Evolutionary conservation across 805 yeast genomes (phyloP).

Genomic region (Teunomyces panamensis): DNA sequence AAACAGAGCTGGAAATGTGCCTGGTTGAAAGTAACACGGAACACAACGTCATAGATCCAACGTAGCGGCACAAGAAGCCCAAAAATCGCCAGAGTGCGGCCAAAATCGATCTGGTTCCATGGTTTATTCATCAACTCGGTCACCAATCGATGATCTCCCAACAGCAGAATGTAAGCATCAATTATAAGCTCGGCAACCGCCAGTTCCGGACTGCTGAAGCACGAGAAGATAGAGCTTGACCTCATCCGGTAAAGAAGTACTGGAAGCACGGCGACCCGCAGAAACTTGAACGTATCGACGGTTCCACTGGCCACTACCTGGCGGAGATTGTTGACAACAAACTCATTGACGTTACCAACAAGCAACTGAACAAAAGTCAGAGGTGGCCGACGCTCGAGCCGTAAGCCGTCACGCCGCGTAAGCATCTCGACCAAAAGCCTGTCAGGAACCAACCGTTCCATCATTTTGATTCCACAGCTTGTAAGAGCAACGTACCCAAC

Average conservation of each 20-base stretch:
- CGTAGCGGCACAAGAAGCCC: slow-evolving; percentile 34
- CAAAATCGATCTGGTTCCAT: slow-evolving; percentile 24
- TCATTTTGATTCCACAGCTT: slow-evolving; percentile 34
- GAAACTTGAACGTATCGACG: slow-evolving; percentile 35
- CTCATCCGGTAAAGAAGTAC: slow-evolving; percentile 38
- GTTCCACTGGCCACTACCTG: slow-evolving; percentile 28
- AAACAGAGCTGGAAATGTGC: slow-evolving; percentile 28
- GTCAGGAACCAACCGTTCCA: slow-evolving; percentile 36
- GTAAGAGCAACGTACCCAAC: slow-evolving; percentile 40
- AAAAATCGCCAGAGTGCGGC: slow-evolving; percentile 30
- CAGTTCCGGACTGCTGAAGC: slow-evolving; percentile 18
- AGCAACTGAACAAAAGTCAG: slow-evolving; percentile 3
- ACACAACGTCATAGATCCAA: slow-evolving; percentile 35
- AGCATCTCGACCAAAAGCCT: slow-evolving; percentile 27
- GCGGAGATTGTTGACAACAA: slow-evolving; percentile 21
- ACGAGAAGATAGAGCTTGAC: slow-evolving; percentile 26
- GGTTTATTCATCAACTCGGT: slow-evolving; percentile 12
- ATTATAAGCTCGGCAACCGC: slow-evolving; percentile 31
- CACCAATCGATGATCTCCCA: slow-evolving; percentile 34
- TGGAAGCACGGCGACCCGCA: slow-evolving; percentile 39
- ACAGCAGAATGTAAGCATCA: slow-evolving; percentile 33
- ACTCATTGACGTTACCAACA: slow-evolving; percentile 14
- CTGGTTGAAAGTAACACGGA: slow-evolving; percentile 31
- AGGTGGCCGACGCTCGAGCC: neutral
- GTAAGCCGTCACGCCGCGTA: slow-evolving; percentile 6